Evolutionary conservation across 2,329 filamentous ascomycete species (phyloP).

Genomic region (Colletotrichum australisinense): DNA sequence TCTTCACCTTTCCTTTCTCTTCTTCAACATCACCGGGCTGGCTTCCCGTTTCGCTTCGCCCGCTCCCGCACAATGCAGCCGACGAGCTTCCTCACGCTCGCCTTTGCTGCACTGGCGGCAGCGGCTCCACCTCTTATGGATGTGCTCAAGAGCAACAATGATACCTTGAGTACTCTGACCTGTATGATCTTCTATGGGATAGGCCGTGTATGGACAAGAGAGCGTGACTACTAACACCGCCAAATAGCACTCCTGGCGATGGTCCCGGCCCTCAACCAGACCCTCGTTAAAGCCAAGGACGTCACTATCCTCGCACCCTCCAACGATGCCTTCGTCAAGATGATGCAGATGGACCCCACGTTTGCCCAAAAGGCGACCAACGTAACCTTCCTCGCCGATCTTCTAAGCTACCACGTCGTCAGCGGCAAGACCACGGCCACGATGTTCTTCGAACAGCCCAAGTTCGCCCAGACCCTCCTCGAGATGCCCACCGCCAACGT

Average conservation of each 20-base stretch:
- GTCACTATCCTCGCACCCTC: constrained; percentile 66
- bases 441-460: constrained; percentile 42
- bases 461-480: constrained; percentile 43
- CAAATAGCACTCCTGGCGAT: constrained; percentile 34
- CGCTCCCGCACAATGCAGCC: constrained; percentile 37
- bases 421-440: constrained; percentile 57
- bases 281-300: constrained; percentile 44
- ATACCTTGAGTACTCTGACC: constrained; percentile 40
- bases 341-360: constrained; percentile 44
- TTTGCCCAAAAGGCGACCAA: constrained; percentile 46
- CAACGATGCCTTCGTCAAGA: constrained; percentile 62
- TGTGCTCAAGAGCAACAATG: constrained; percentile 39
- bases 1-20: constrained; percentile 9
- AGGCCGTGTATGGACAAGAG: neutral
- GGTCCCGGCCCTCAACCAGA: constrained; percentile 40
- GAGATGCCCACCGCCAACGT: constrained; percentile 59
- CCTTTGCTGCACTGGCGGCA: constrained; percentile 38
- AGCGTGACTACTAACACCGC: constrained; percentile 20
- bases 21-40: constrained; percentile 8
- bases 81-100: constrained; percentile 36
- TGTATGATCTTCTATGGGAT: constrained; percentile 28
- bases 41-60: constrained; percentile 6
- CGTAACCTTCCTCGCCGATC: constrained; percentile 55
- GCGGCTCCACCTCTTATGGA: constrained; percentile 36
- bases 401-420: constrained; percentile 73